These are phyloP conservation scores for Fraxinus americana DNA, from an alignment of 257 asterid species.

Conservation along the genomic window DNA sequence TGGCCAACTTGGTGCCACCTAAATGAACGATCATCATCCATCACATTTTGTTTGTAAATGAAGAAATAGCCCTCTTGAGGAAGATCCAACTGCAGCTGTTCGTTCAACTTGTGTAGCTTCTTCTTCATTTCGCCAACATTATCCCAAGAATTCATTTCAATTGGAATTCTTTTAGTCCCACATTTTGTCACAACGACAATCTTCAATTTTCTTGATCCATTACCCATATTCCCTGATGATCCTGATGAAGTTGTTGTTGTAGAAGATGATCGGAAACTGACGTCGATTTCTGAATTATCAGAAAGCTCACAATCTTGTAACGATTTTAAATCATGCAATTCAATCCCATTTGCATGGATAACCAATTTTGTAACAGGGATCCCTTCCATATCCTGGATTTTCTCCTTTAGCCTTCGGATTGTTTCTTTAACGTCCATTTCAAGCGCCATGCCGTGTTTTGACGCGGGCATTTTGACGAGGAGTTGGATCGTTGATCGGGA, in stretches of 20 bases:
- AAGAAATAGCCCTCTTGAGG: constrained; percentile 67
- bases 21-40: constrained; percentile 75
- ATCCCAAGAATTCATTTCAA: constrained; percentile 48
- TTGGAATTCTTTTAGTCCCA: constrained; percentile 43
- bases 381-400: constrained; percentile 45
- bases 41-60: constrained; percentile 60
- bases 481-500: constrained; percentile 36
- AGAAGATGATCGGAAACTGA: constrained; percentile 27
- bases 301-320: constrained; percentile 36
- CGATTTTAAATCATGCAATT: constrained; percentile 44
- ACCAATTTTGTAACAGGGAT: constrained; percentile 24
- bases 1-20: constrained; percentile 66
- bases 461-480: constrained; percentile 40
- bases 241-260: constrained; percentile 28
- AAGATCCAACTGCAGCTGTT: constrained; percentile 42
- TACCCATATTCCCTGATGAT: constrained; percentile 18
- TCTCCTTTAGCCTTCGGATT: constrained; percentile 48
- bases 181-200: constrained; percentile 33
- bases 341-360: constrained; percentile 42
- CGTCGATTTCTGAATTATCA: constrained; percentile 44
- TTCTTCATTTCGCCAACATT: constrained; percentile 53
- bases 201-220: constrained; percentile 31
- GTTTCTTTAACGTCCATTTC: constrained; percentile 47
- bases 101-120: constrained; percentile 44
- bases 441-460: constrained; percentile 23